Evolutionary conservation across 176 grass and related monocot species (phyloP), one percentile per base, ranked within the genome.

Genomic region (Aegilops speltoides): DNA sequence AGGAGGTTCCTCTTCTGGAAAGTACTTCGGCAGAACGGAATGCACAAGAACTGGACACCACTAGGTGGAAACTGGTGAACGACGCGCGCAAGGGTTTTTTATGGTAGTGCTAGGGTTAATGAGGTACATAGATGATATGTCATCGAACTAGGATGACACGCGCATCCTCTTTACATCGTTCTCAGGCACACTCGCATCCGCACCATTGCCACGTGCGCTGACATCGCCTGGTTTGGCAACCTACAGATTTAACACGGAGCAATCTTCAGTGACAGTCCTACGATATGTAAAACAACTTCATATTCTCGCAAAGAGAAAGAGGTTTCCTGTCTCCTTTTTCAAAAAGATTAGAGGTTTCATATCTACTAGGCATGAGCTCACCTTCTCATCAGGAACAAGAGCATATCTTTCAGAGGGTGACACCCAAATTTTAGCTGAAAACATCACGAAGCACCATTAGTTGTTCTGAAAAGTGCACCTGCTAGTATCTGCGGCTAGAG

Each of bases 331-430:
- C 11, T 34, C 33, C 33, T 34, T 34, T 34, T 34, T 34, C 33
- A 34, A 34, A 34, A 34, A 34, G 33, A 34, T 34, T 3, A 31
- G 31, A 31, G 31, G 31, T 31, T 41, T 10, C 40, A 41, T 41
- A 2, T 41, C 40, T 8, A 41, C 14, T 67, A 41, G 12, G 40
- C n/a, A 28, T 32, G 52, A 84, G 62, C 89, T 94, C 79, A 99
- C 97, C 31, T 92, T 96, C 41, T 99, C 97, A 63, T 96, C 92
- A 73, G 97, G 97, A 52, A 99, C 97, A 81, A 99, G 88, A 28
- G 97, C 97, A 8, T 99, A 99, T 99, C 97, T 94, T 93, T 99
- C 90, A 1, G 97, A 93, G 23, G 94, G 97, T 0, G 97, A 99
- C 57, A 99, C 92, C 97, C 97, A 99, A 60, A 99, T 45, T 84